Base-by-base conservation (phyloP, 1,284 basidiomycete species). In the Leccinum subfulvum region DNA sequence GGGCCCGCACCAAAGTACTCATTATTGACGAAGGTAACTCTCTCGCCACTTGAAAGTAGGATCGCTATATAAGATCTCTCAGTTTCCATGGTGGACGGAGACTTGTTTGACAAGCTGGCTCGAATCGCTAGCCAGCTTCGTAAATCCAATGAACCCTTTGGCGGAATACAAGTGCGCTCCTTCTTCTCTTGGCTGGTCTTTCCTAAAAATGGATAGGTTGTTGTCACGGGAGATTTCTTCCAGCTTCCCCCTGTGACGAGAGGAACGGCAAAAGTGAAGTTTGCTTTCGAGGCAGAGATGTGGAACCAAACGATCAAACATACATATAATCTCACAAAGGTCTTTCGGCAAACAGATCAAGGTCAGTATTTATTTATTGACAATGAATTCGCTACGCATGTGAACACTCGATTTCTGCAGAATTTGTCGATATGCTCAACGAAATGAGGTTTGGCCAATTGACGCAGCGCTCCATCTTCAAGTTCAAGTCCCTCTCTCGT, bases 1-100 rank as follows among this genome's bases (percentile, higher is more conserved):
- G 95, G 95, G 72, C 79, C 62, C 78, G 84, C 37, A 90, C 91
- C 0, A 83, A 86, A 70, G 89, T 92, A 1, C 82, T 98, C 37
- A 92, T 98, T 67, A 89, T 98, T 51, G 95, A 98, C 71, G 95
- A 98, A 82, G 85, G 94, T 94, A 71, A 67, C 30, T 78, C 28
- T 18, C n/a, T 63, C 21, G 30, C 14, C 9, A 28, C 28, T 59
- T 18, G 53, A 60, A 57, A 56, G 35, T 0, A 49, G n/a, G 11
- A 53, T 21, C 30, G 30, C 8, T 16, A 21, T 66, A 18, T 61
- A 56, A 61, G 33, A 55, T 26, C 30, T 3, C 21, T 35, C 62
- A 91, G 93, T 96, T 51, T 97, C 95, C 0, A 97, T 97, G 96
- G 82, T 98, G 14, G 95, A 97, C 63, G 94, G 90, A 3, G 82